Base-by-base conservation (phyloP, 1,139 yeast genomes). In the Sugiyamaella sp. region DNA sequence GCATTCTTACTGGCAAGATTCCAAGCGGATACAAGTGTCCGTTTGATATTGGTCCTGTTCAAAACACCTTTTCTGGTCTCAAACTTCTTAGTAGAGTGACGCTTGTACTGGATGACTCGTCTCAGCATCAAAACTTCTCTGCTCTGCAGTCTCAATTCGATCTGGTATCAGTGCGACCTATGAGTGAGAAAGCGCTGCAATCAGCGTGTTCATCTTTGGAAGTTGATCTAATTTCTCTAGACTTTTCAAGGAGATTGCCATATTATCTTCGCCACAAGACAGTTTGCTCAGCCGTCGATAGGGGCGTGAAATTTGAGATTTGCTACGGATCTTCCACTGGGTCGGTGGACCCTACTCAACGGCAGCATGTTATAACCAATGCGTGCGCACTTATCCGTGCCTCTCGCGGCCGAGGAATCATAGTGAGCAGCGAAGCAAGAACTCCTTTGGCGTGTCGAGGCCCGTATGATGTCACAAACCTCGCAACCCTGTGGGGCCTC, bases 241-340 rank as follows among this genome's bases (percentile, higher is more conserved):
- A 87, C 56, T 79, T 87, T 67, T 72, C 80, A 16, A 74, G 77
- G 40, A 78, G 89, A 56, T 73, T 89, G 46, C 95, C 96, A 0
- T 85, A 83, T 62, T 88, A 82, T 68, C 74, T 93, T 60, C 86
- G 87, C 60, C 97, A 89, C 72, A 89, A 90, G 64, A 83, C 89
- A 0, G 78, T 90, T 8, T 87, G 97, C 40, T 82, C 89, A 46
- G 97, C 95, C 1, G 78, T 88, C 16, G 86, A 85, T 17, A 80
- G 86, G 55, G 99, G 99, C 1, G 80, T 90, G 46, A 83, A 83
- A 61, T 80, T 93, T 61, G 99, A 93, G 68, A 78, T 93, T 12
- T 78, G 83, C 53, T 93, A 93, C 68, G 74, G 81, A 1, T 46
- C 60, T 1, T 63, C 64, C 10, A 52, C 56, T 1, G 45, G 58